Conservation (phyloP, 345 rosid species). For the Lumnitzera littorea region DNA sequence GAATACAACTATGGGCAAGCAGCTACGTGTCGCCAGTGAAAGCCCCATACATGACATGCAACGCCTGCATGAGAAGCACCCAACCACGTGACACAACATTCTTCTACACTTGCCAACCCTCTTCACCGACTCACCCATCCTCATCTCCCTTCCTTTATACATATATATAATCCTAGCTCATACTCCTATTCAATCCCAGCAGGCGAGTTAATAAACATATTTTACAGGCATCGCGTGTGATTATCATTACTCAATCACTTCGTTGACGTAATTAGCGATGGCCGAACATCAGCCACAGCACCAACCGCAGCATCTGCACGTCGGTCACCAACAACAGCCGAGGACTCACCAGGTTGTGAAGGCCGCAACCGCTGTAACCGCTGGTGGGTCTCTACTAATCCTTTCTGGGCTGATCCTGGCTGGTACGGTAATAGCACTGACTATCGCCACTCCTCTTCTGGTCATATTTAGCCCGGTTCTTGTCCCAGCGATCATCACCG, state of each 20-base stretch:
- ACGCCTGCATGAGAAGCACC: slow-evolving; percentile 35
- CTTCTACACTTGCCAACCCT: slow-evolving; percentile 17
- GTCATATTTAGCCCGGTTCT: slow-evolving; percentile 85
- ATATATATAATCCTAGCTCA: background rate
- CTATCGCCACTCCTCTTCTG: slow-evolving; percentile 73
- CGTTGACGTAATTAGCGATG: slow-evolving; percentile 17
- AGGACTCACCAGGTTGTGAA: slow-evolving; percentile 48
- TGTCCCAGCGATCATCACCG: slow-evolving; percentile 60
- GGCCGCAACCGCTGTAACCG: slow-evolving; percentile 72
- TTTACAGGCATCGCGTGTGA: background rate
- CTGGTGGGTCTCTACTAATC: slow-evolving; percentile 69
- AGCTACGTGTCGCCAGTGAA: too few relatives aligned
- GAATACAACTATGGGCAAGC: too few relatives aligned
- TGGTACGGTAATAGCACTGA: slow-evolving; percentile 69
- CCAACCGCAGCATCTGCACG: slow-evolving; percentile 23
- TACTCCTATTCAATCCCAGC: slow-evolving; percentile 1
- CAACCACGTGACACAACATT: slow-evolving; percentile 33
- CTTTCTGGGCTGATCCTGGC: slow-evolving; percentile 65
- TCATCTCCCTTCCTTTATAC: slow-evolving; percentile 4
- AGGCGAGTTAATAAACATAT: background rate
- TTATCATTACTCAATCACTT: too few relatives aligned
- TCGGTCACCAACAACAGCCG: slow-evolving; percentile 1
- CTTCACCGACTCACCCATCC: background rate
- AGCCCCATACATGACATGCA: slow-evolving; percentile 21
- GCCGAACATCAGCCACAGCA: slow-evolving; percentile 24